These are phyloP conservation scores for Austropuccinia psidii DNA, from an alignment of 1,284 basidiomycete species.

Conservation along the genomic window DNA sequence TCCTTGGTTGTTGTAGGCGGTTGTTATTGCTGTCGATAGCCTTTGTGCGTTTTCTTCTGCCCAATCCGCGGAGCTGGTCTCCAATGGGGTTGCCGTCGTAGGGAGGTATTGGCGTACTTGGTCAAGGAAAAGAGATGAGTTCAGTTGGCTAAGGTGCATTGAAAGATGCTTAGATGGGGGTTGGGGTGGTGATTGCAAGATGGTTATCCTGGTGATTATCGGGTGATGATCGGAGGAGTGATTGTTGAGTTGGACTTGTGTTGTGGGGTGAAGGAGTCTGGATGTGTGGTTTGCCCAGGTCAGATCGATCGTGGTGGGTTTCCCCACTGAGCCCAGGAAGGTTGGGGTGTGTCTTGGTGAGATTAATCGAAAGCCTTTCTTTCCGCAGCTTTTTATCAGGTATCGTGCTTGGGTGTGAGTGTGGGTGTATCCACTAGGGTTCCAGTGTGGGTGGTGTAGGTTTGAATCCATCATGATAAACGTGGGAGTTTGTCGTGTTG, in stretches of 20 bases:
- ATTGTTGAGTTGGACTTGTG: too few relatives aligned
- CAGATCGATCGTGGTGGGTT: background rate
- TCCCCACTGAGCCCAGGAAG: background rate
- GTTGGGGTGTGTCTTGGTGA: background rate
- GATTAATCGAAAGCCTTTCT: background rate
- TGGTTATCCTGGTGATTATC: too few relatives aligned
- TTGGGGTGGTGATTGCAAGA: too few relatives aligned
- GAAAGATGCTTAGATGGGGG: background rate
- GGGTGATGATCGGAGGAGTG: too few relatives aligned
- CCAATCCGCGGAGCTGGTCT: too few relatives aligned
- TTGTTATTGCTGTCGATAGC: background rate
- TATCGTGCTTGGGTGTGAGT: background rate
- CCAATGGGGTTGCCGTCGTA: background rate
- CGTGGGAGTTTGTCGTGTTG: background rate
- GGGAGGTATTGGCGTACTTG: background rate
- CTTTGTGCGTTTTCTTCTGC: background rate
- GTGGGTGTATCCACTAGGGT: background rate
- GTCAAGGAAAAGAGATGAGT: background rate
- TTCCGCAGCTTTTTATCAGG: background rate
- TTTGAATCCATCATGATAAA: background rate
- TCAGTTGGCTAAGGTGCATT: background rate
- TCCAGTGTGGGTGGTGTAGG: background rate
- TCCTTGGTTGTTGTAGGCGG: too few relatives aligned
- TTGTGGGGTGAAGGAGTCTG: background rate
- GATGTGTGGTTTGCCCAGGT: background rate